Percentiles rank a stretch among this genome's conserved stretches.
Evolutionary conservation across 768 basidiomycete species (phyloP).

Genomic region (Pluteus cervinus): DNA sequence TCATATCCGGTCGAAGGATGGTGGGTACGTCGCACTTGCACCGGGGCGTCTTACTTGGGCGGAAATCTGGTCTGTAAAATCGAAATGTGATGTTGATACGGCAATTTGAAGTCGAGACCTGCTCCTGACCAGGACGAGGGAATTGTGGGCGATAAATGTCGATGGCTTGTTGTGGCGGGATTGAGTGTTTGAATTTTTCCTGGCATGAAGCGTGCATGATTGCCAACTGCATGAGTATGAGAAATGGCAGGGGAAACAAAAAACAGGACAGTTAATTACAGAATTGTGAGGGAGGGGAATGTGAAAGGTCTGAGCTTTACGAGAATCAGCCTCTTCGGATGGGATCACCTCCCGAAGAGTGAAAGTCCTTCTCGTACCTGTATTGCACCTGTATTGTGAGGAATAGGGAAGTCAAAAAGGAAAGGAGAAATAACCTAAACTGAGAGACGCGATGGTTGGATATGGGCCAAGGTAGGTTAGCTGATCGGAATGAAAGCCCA

Average conservation of each 20-base stretch:
- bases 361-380: constrained; percentile 66
- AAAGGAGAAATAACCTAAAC: constrained; percentile 47
- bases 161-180: constrained; percentile 65
- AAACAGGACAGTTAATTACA: constrained; percentile 30
- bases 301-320: constrained; percentile 69
- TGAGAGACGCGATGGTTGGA: constrained; percentile 80
- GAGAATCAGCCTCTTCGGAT: constrained; percentile 45
- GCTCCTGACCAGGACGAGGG: constrained; percentile 25
- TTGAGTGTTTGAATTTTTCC: constrained; percentile 75
- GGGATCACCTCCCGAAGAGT: constrained; percentile 76
- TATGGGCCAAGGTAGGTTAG: constrained; percentile 79
- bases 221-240: constrained; percentile 41
- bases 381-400: no score
- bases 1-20: constrained; percentile 75
- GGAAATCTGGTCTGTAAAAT: constrained; percentile 81
- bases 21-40: constrained; percentile 73
- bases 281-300: constrained; percentile 76
- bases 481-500: constrained; percentile 80
- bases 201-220: constrained; percentile 87
- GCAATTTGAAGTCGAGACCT: constrained; percentile 48
- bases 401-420: background rate
- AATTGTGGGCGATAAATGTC: constrained; percentile 65
- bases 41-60: constrained; percentile 54
- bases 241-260: constrained; percentile 2
- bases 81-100: constrained; percentile 86